phyloP scores from a whole-genome alignment of 805 yeast species.

The Saccharomycopsis oosterbeekiorum region DNA sequence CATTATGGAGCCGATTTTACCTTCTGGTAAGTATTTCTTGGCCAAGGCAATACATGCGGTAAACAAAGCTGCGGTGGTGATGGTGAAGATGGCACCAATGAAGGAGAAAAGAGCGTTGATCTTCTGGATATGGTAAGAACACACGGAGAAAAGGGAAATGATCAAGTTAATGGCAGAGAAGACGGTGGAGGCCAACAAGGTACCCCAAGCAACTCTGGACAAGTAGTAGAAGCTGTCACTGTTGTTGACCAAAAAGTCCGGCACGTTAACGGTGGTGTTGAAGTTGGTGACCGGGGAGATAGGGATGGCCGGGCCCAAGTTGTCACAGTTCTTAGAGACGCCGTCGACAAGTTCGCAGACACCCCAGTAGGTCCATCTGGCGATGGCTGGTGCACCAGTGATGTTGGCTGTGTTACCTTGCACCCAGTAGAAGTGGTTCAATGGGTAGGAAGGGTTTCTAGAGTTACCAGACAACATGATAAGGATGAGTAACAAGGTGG shows the following conservation, averaged over 20 bases:
- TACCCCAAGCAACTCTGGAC: conserved; percentile 60
- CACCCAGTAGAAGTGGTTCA: conserved; percentile 67
- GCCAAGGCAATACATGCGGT: conserved; percentile 47
- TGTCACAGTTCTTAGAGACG: conserved; percentile 39
- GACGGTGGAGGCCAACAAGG: conserved; percentile 46
- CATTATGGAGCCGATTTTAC: conserved; percentile 45
- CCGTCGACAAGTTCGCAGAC: conserved; percentile 39
- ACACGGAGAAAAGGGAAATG: conserved; percentile 43
- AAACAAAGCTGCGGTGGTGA: conserved; percentile 15
- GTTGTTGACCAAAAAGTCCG: conserved; percentile 33
- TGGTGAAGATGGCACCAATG: conserved; percentile 5
- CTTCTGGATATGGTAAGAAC: conserved; percentile 45
- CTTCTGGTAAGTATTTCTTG: conserved; percentile 51
- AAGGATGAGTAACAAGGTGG: conserved; percentile 41
- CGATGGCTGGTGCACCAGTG: conserved; percentile 29
- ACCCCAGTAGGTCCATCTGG: conserved; percentile 82
- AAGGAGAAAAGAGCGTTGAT: conserved; percentile 33
- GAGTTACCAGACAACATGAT: conserved; percentile 57
- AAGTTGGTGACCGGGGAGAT: conserved; percentile 77
- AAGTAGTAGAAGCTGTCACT: conserved; percentile 51
- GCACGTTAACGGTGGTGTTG: conserved; percentile 28
- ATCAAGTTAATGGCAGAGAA: conserved; percentile 56
- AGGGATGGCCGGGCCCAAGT: conserved; percentile 65
- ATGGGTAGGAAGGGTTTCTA: conserved; percentile 37
- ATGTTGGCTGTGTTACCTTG: conserved; percentile 60